phyloP scores from a whole-genome alignment of 1,139 yeast species.

The Pneumocystis carinii region DNA sequence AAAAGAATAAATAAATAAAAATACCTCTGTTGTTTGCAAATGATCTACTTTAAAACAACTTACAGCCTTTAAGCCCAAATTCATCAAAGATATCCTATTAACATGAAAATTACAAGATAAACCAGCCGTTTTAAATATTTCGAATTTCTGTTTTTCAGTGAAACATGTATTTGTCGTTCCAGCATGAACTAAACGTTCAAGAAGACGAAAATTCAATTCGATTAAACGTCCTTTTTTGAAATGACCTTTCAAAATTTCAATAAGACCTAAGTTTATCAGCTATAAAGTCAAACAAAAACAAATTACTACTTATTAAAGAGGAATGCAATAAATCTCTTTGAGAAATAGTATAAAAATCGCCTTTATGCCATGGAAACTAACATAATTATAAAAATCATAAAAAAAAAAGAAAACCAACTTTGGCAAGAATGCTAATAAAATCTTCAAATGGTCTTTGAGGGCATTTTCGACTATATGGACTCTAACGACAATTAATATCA shows the following conservation, averaged over 20 bases:
- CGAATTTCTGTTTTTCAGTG: constrained; percentile 1
- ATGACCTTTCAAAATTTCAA: constrained; percentile 1
- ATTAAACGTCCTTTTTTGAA: background rate
- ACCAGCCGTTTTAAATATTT: background rate
- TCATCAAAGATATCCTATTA: background rate
- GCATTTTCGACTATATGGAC: constrained; percentile 1
- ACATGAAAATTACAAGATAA: background rate
- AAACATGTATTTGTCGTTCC: background rate
- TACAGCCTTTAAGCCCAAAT: background rate
- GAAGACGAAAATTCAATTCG: background rate
- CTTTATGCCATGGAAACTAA: constrained; percentile 3
- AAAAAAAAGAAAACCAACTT: background rate
- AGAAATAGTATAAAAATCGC: background rate
- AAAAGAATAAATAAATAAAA: background rate
- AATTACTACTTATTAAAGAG: background rate
- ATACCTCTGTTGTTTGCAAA: background rate
- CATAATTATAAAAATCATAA: background rate
- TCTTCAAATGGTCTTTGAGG: constrained; percentile 1
- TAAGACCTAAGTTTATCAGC: background rate
- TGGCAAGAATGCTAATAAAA: constrained; percentile 1
- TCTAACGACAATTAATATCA: background rate
- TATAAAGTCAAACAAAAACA: background rate
- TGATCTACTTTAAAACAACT: background rate
- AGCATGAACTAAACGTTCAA: constrained; percentile 1
- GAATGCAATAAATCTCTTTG: background rate